phyloP scores from a whole-genome alignment of 2,329 filamentous ascomycete species.

The Aspergillus cejpii region DNA sequence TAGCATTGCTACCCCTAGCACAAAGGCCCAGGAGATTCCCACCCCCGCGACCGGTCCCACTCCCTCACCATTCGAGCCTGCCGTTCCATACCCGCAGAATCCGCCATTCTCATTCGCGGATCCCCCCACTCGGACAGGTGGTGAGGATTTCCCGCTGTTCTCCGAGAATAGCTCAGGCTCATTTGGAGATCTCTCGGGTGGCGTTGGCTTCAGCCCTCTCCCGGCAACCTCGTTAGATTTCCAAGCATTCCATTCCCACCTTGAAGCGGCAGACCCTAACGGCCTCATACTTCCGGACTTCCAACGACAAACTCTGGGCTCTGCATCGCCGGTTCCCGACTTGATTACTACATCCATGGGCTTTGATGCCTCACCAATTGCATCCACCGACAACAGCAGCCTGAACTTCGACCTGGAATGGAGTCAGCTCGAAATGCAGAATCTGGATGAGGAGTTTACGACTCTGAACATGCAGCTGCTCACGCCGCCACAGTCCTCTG shows the following conservation, averaged over 20 bases:
- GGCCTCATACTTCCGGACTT: conserved; percentile 24
- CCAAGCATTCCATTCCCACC: conserved; percentile 23
- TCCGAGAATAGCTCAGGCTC: conserved; percentile 18
- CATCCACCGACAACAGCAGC: conserved; percentile 16
- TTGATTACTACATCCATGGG: conserved; percentile 16
- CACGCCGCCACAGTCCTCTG: conserved; percentile 12
- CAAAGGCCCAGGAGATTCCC: conserved; percentile 49
- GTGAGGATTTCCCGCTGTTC: conserved; percentile 25
- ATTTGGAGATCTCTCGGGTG: conserved; percentile 10
- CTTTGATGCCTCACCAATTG: conserved; percentile 20
- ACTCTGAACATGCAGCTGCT: conserved; percentile 23
- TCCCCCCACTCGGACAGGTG: conserved; percentile 15
- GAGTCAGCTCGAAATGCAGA: conserved; percentile 17
- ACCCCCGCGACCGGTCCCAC: conserved; percentile 40
- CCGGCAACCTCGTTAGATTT: conserved; percentile 20
- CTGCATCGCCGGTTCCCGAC: conserved; percentile 18
- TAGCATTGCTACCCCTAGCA: conserved; percentile 57
- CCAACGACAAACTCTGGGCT: conserved; percentile 22
- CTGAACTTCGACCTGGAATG: conserved; percentile 22
- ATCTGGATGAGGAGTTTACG: conserved; percentile 21
- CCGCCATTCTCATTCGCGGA: conserved; percentile 26
- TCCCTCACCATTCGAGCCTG: conserved; percentile 22
- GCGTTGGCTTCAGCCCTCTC: conserved; percentile 17
- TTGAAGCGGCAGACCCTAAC: conserved; percentile 10
- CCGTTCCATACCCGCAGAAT: conserved; percentile 12